Conservation (phyloP, 352 stramenopile species). For the Pythium aristosporum region DNA sequence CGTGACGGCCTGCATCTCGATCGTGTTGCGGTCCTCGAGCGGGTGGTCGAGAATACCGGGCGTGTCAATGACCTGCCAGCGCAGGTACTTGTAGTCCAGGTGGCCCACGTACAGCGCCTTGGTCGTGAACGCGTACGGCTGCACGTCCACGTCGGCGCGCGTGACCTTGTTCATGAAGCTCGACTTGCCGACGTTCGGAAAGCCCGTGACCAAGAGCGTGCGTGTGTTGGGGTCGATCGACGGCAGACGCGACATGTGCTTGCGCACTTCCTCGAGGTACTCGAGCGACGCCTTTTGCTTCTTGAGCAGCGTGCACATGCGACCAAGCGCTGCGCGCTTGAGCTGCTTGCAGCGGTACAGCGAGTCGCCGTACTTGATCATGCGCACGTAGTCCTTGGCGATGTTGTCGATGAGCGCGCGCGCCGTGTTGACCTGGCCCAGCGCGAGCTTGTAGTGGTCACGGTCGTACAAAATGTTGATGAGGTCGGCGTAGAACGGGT, state of each 20-base stretch:
- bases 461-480: slow-evolving; percentile 99
- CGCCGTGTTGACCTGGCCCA: slow-evolving; percentile 99
- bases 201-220: slow-evolving; percentile 98
- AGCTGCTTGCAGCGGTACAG: slow-evolving; percentile 99
- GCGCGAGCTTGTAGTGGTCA: slow-evolving; percentile 99
- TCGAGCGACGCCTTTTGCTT: slow-evolving; percentile 98
- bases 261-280: slow-evolving; percentile 97
- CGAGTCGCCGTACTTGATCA: slow-evolving; percentile 99
- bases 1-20: slow-evolving; percentile 99
- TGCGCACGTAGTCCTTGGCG: slow-evolving; percentile 98
- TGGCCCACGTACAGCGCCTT: slow-evolving; percentile 99
- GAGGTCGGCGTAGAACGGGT: slow-evolving; percentile 99
- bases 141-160: slow-evolving; percentile 98
- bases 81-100: slow-evolving; percentile 99
- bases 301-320: slow-evolving; percentile 99
- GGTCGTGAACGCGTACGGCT: slow-evolving; percentile 99
- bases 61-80: slow-evolving; percentile 99
- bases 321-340: slow-evolving; percentile 98
- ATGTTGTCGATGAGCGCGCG: slow-evolving; percentile 98
- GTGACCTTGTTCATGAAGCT: slow-evolving; percentile 99
- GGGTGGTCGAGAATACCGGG: slow-evolving; percentile 99
- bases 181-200: slow-evolving; percentile 99
- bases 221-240: slow-evolving; percentile 99
- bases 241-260: slow-evolving; percentile 98
- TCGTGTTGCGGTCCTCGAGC: slow-evolving; percentile 99